phyloP scores from a whole-genome alignment of 176 grass and related monocot genomes.

The Neostapfia colusana region DNA sequence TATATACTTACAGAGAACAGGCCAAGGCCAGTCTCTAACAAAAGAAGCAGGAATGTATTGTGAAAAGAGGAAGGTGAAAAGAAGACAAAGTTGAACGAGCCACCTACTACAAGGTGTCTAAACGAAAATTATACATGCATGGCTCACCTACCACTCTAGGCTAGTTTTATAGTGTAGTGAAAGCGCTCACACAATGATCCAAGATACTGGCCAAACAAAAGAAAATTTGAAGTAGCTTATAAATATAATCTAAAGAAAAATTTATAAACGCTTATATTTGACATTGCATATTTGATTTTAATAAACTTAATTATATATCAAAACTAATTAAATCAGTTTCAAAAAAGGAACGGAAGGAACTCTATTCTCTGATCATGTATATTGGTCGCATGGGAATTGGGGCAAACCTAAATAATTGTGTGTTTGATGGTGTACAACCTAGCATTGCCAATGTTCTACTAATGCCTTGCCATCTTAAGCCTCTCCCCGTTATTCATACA shows the following conservation, averaged over 20 bases:
- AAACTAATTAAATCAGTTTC: no score
- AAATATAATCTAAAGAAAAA: neutral
- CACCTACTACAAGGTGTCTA: slow-evolving; percentile 38
- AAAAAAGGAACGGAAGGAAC: no score
- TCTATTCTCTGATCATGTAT: no score
- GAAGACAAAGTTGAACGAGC: slow-evolving; percentile 28
- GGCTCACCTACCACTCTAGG: slow-evolving; percentile 39
- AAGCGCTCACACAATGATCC: slow-evolving; percentile 1
- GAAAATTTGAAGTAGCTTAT: slow-evolving; percentile 3
- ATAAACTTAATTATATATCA: no score
- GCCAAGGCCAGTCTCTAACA: neutral
- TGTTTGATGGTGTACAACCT: no score
- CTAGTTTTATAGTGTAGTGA: slow-evolving; percentile 13
- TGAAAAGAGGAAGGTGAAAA: neutral
- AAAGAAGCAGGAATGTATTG: slow-evolving; percentile 23
- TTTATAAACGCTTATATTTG: neutral
- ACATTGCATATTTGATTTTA: no score
- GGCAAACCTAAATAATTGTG: no score
- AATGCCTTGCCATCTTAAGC: no score
- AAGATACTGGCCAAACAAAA: slow-evolving; percentile 11
- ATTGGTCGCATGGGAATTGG: no score
- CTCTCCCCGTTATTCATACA: no score
- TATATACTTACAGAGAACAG: slow-evolving; percentile 2
- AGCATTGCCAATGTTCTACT: no score
- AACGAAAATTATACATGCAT: slow-evolving; percentile 26